A percentile compares a stretch with the other conserved stretches of the same genome.
These are phyloP conservation scores for Hypoxylon intermedium DNA, from an alignment of 495 filamentous ascomycete species.

Conservation along the genomic window DNA sequence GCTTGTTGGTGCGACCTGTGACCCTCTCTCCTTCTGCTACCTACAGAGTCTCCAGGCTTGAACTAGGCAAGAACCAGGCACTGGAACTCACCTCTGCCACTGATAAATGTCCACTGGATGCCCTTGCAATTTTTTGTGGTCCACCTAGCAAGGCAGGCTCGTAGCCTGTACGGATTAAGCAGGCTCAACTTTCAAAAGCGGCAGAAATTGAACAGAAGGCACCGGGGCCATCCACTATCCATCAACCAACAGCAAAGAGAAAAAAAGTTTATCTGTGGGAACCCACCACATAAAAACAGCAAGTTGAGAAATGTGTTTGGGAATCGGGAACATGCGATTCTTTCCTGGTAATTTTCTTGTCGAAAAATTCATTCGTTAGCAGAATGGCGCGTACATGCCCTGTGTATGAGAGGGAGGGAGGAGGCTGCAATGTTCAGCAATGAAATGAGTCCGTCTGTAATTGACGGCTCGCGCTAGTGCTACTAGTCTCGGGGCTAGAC, in stretches of 20 bases:
- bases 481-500: slow-evolving; percentile 12
- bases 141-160: neutral
- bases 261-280: slow-evolving; percentile 11
- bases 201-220: slow-evolving; percentile 10
- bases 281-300: slow-evolving; percentile 13
- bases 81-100: neutral
- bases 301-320: neutral
- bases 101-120: neutral
- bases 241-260: slow-evolving; percentile 7
- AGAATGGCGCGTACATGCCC: slow-evolving; percentile 1
- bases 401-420: slow-evolving; percentile 15
- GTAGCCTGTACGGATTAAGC: too few species aligned
- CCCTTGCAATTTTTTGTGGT: too few species aligned
- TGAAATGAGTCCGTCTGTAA: slow-evolving; percentile 22
- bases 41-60: neutral
- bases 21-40: slow-evolving; percentile 11
- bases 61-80: neutral
- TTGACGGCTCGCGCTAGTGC: slow-evolving; percentile 21
- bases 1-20: slow-evolving; percentile 38
- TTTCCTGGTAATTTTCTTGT: slow-evolving; percentile 6
- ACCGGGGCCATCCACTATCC: neutral
- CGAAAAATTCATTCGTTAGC: slow-evolving; percentile 10
- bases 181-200: slow-evolving; percentile 26
- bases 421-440: neutral
- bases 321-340: neutral